Base-by-base conservation (phyloP, 73 alveolate genomes). In the Urostyla sp. region DNA sequence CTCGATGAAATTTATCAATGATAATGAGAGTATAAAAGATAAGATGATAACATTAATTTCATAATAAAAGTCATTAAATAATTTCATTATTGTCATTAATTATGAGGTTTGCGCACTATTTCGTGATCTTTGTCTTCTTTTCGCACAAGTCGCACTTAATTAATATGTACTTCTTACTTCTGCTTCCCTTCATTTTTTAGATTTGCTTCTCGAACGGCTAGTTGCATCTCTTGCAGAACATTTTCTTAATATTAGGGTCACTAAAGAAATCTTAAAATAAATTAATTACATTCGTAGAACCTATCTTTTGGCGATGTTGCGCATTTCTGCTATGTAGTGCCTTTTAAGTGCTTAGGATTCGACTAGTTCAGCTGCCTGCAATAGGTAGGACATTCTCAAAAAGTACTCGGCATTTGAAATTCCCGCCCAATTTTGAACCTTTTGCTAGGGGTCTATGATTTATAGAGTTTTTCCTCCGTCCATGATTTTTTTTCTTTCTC, bases 331-430 rank as follows among this genome's bases (percentile, higher is more conserved):
- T 8, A 49, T 48, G 44, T 63, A 63, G 44, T 16, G 44, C 18
- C 79, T 3, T 38, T 63, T 8, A 0, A 63, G 45, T 6, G 44
- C 44, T 8, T 46, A 23, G 27, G 37, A 43, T 32, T 63, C 21
- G 2, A 63, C 79, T 38, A 63, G 37, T 6, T 63, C 79, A 38
- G 61, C 15, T 7, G 79, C 79, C 44, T 63, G 43, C 2, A 63
- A 16, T 16, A 63, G 36, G 31, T 21, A 63, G 18, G 37, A 32
- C 79, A 63, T 63, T 63, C 79, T 63, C 24, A 63, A 1, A 27
- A 63, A 48, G 44, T 63, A 63, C 44, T 63, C 79, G 7, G 79
- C 79, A 63, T 63, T 63, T 40, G 37, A 40, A 2, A 63, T 50
- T 36, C 79, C 79, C 13, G 45, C 44, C 16, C 5, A 38, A 23